These are phyloP conservation scores for Diaporthe helianthi DNA, from an alignment of 2,329 filamentous ascomycete genomes.

Conservation along the genomic window DNA sequence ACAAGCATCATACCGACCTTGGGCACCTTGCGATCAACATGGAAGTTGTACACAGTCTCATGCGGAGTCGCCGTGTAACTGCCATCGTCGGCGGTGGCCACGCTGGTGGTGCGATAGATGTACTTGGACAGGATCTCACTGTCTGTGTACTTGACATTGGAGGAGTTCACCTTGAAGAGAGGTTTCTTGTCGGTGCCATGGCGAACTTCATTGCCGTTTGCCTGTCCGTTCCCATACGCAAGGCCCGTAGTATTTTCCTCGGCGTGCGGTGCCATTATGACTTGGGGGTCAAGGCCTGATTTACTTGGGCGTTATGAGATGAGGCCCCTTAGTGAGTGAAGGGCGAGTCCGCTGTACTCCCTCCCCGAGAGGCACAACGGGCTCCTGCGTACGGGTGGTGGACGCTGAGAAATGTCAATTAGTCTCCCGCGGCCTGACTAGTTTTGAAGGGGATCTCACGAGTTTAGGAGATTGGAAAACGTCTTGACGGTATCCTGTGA, in stretches of 20 bases:
- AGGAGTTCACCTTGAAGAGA: slow-evolving; percentile 87
- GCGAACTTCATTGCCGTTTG: slow-evolving; percentile 42
- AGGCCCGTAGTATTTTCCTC: slow-evolving; percentile 59
- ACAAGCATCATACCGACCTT: slow-evolving; percentile 98
- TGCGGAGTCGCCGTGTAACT: slow-evolving; percentile 84
- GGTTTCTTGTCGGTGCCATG: slow-evolving; percentile 55
- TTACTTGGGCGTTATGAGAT: slow-evolving; percentile 41
- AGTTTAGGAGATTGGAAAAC: slow-evolving; percentile 99
- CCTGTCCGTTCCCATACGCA: slow-evolving; percentile 66
- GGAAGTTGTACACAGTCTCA: slow-evolving; percentile 95
- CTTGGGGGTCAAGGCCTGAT: slow-evolving; percentile 39
- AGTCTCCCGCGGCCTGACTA: not conserved
- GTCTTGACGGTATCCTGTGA: slow-evolving; percentile 79
- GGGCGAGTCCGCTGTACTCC: slow-evolving; percentile 77
- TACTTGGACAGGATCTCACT: slow-evolving; percentile 91
- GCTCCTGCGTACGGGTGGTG: slow-evolving; percentile 97
- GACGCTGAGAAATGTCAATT: slow-evolving; percentile 62
- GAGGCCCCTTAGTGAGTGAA: slow-evolving; percentile 59
- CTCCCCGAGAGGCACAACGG: slow-evolving; percentile 90
- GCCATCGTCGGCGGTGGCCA: slow-evolving; percentile 73
- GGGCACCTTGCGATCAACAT: slow-evolving; percentile 90
- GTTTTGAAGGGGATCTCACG: slow-evolving; percentile 64
- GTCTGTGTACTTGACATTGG: slow-evolving; percentile 91
- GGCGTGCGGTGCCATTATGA: slow-evolving; percentile 92
- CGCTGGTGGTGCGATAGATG: slow-evolving; percentile 91